Conservation (phyloP, 2,329 filamentous ascomycete species). For the Aspergillus aculeatinus region DNA sequence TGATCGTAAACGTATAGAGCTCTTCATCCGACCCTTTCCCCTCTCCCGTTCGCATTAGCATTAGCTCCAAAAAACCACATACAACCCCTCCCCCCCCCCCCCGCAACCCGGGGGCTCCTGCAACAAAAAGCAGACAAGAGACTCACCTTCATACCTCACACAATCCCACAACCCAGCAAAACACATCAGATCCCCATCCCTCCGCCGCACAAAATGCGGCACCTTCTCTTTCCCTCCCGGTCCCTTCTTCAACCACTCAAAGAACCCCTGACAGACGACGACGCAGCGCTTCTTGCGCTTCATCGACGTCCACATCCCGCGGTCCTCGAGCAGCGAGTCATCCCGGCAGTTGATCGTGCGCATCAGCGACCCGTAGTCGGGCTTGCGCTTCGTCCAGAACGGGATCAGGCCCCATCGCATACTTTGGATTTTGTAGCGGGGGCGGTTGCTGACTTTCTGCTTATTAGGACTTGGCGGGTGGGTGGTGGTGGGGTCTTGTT, state of each 20-base stretch:
- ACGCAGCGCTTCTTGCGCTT: constrained; percentile 86
- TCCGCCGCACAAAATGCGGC: constrained; percentile 79
- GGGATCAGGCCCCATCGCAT: constrained; percentile 98
- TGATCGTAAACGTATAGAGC: constrained; percentile 86
- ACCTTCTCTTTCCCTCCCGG: constrained; percentile 71
- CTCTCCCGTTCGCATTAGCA: neutral
- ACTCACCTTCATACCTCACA: constrained; percentile 70
- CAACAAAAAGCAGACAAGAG: neutral
- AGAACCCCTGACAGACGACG: constrained; percentile 88
- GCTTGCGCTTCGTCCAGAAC: constrained; percentile 85
- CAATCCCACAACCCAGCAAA: constrained; percentile 92
- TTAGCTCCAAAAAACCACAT: neutral
- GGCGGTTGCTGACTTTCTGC: neutral
- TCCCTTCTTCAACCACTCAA: constrained; percentile 87
- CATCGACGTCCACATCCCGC: constrained; percentile 90
- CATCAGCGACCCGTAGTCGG: constrained; percentile 73
- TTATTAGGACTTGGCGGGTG: neutral
- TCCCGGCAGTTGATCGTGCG: constrained; percentile 95
- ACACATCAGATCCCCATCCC: constrained; percentile 80
- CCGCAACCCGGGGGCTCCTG: neutral
- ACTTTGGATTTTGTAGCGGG: constrained; percentile 72
- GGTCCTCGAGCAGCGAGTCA: constrained; percentile 72
- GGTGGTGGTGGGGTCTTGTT: no score
- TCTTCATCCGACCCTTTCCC: constrained; percentile 61
- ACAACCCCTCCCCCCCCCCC: neutral